Evolutionary conservation across 768 basidiomycete genomes (phyloP).

Genomic region (Lactarius evosmus): DNA sequence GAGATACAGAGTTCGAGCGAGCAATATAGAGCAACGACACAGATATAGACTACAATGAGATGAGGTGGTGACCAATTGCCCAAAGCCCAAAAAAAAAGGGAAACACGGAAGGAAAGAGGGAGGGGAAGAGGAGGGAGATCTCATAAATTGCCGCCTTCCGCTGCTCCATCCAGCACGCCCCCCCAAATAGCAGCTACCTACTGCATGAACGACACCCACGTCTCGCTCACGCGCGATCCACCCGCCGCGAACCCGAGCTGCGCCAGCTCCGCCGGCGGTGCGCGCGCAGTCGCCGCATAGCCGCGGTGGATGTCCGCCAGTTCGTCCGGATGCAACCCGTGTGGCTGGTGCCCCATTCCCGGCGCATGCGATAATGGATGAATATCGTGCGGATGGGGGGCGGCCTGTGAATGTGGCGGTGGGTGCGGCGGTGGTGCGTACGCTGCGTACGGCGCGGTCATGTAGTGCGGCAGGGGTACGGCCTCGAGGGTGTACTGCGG

Average conservation of each 20-base stretch:
- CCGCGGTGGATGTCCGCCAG: neutral
- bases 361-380: neutral
- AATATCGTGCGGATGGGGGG: neutral
- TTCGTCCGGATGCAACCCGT: neutral
- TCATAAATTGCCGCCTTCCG: neutral
- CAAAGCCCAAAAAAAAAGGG: neutral
- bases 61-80: neutral
- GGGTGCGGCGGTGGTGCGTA: neutral
- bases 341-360: neutral
- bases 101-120: neutral
- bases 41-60: neutral
- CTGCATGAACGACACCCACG: slow-evolving; percentile 62
- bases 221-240: slow-evolving; percentile 48
- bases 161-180: slow-evolving; percentile 39
- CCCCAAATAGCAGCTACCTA: too few relatives aligned
- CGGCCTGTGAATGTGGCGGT: neutral
- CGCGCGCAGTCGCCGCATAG: slow-evolving; percentile 13
- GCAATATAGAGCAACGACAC: neutral
- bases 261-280: slow-evolving; percentile 45
- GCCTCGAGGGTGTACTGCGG: slow-evolving; percentile 19
- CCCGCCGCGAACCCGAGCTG: slow-evolving; percentile 58
- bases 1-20: neutral
- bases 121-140: neutral
- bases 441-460: slow-evolving; percentile 1
- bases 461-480: slow-evolving; percentile 4